Conservation (phyloP, 768 basidiomycete species). For the Termitomyces sp. region DNA sequence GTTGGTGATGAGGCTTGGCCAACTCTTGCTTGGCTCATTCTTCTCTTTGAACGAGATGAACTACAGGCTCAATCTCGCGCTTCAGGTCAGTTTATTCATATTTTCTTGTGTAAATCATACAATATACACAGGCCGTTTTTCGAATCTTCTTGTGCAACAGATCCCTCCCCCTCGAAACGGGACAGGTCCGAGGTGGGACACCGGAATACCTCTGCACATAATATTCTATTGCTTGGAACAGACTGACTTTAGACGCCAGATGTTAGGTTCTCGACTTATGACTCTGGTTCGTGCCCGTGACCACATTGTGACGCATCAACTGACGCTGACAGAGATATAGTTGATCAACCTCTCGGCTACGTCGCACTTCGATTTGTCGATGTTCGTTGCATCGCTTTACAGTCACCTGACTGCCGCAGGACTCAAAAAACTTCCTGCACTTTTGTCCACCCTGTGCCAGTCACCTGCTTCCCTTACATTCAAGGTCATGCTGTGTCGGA, state of each 20-base stretch:
- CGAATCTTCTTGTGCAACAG: constrained; percentile 52
- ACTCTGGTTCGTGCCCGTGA: constrained; percentile 21
- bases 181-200: constrained; percentile 49
- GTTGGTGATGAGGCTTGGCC: constrained; percentile 68
- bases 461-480: constrained; percentile 32
- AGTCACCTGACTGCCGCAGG: constrained; percentile 24
- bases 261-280: constrained; percentile 29
- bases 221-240: constrained; percentile 32
- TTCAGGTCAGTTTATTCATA: constrained; percentile 27
- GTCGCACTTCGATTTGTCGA: constrained; percentile 28
- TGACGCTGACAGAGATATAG: constrained; percentile 14
- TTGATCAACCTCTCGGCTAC: constrained; percentile 33
- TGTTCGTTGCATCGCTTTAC: constrained; percentile 32
- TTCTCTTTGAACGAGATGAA: constrained; percentile 68
- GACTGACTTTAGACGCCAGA: constrained; percentile 21
- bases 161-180: constrained; percentile 50
- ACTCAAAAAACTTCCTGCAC: constrained; percentile 22
- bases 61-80: constrained; percentile 25
- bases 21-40: constrained; percentile 63
- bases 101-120: neutral
- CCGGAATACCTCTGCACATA: constrained; percentile 45
- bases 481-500: constrained; percentile 39
- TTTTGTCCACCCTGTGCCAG: constrained; percentile 32
- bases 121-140: constrained; percentile 25
- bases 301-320: neutral